Evolutionary conservation across 352 stramenopile species (phyloP).

Genomic region (Blastocystis sp.): DNA sequence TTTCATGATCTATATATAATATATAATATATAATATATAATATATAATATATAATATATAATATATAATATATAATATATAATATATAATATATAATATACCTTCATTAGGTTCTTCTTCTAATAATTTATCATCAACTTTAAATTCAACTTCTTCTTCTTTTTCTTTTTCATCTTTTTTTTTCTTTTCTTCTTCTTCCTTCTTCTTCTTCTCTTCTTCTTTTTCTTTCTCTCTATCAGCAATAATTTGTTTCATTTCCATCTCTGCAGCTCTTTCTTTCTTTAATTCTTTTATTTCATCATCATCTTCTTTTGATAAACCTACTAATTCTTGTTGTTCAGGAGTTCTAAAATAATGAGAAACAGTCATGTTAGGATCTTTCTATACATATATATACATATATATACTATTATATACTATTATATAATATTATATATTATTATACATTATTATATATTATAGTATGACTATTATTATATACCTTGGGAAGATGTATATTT

Average conservation of each 20-base stretch:
- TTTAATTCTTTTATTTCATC: slow-evolving; percentile 19
- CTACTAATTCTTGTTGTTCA: slow-evolving; percentile 43
- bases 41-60: too few species aligned
- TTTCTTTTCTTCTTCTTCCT: background rate
- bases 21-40: too few species aligned
- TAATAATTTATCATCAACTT: too few species aligned
- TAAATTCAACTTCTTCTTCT: too few species aligned
- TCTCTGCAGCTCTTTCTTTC: slow-evolving; percentile 48
- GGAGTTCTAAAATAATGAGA: slow-evolving; percentile 54
- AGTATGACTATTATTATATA: background rate
- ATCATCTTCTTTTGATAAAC: slow-evolving; percentile 50
- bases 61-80: too few species aligned
- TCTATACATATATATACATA: slow-evolving; percentile 6
- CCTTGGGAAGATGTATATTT: slow-evolving; percentile 57
- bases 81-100: too few species aligned
- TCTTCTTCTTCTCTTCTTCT: slow-evolving; percentile 7
- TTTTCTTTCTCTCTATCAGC: slow-evolving; percentile 30
- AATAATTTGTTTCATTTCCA: background rate
- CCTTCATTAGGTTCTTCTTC: too few species aligned
- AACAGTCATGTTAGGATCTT: slow-evolving; percentile 54
- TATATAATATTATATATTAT: too few species aligned
- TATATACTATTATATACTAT: too few species aligned
- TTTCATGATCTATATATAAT: too few species aligned
- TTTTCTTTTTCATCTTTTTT: slow-evolving; percentile 2
- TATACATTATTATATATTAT: too few species aligned